Conservation (phyloP, 139 green algal species). For the Chlorella sp. region DNA sequence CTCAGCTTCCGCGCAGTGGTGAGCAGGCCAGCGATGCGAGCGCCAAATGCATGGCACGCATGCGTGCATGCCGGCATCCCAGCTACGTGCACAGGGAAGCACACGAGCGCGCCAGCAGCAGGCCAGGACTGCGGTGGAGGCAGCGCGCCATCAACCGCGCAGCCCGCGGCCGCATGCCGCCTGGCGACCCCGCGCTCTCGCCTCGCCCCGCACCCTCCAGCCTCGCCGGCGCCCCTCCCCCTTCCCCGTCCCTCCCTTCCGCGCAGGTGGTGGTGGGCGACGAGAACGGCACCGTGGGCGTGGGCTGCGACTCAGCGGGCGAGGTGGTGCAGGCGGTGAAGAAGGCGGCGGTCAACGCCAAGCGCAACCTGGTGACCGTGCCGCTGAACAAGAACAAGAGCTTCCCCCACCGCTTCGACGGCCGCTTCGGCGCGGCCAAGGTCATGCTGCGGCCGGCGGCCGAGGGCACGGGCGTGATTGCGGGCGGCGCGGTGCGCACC, state of each 20-base stretch:
- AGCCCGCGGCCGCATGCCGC: background rate
- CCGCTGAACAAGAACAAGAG: conserved; percentile 63
- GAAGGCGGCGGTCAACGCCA: conserved; percentile 82
- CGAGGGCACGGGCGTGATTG: conserved; percentile 85
- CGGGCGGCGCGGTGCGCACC: conserved; percentile 80
- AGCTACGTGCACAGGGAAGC: too few relatives aligned
- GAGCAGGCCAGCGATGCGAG: background rate
- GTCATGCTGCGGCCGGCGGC: conserved; percentile 88
- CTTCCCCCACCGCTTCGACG: conserved; percentile 87
- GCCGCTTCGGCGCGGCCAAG: conserved; percentile 79
- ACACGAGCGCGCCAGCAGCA: too few relatives aligned
- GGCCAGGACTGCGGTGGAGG: too few relatives aligned
- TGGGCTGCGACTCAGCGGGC: conserved; percentile 86
- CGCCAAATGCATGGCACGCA: background rate
- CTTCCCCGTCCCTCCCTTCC: background rate
- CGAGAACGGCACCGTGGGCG: conserved; percentile 73
- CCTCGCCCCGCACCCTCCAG: too few relatives aligned
- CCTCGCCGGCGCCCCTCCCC: background rate
- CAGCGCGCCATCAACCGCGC: background rate
- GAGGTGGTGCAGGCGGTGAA: conserved; percentile 86
- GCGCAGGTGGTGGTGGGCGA: conserved; percentile 76
- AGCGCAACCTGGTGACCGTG: conserved; percentile 62
- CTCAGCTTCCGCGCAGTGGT: conserved; percentile 82
- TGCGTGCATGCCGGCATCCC: background rate
- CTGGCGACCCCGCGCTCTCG: too few relatives aligned